Conservation (phyloP, 441 rosid species). For the Brassica hybrid region DNA sequence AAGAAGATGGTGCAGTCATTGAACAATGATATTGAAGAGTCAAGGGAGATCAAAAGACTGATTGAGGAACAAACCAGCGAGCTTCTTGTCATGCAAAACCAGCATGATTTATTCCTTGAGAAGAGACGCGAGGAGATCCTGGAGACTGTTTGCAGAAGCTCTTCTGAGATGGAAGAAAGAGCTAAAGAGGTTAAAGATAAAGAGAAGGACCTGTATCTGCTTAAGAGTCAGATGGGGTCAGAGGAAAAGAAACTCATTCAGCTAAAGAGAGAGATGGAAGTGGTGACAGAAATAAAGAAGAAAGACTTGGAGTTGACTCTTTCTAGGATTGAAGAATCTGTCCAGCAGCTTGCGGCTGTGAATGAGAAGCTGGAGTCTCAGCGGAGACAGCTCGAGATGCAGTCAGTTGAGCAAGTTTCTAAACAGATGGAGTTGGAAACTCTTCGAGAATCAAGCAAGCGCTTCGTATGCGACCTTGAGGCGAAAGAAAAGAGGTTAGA, state of each 20-base stretch:
- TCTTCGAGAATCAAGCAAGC: neutral
- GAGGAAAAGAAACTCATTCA: constrained; percentile 1
- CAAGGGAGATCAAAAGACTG: constrained; percentile 3
- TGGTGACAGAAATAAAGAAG: neutral
- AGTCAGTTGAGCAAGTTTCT: neutral
- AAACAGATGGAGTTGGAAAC: neutral
- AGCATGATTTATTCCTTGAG: neutral
- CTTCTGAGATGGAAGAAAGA: constrained; percentile 26
- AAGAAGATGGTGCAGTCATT: neutral
- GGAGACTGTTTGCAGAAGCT: no score
- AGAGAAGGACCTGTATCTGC: constrained; percentile 18
- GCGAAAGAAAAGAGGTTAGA: neutral
- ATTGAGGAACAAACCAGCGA: constrained; percentile 16
- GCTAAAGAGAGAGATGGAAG: neutral
- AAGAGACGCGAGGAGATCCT: no score
- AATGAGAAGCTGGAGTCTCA: neutral
- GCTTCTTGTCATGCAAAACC: neutral
- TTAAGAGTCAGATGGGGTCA: constrained; percentile 14
- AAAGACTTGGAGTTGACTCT: neutral
- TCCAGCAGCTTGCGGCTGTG: neutral
- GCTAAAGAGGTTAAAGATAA: constrained; percentile 7
- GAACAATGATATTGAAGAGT: constrained; percentile 5
- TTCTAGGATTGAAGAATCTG: neutral
- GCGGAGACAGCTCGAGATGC: neutral
- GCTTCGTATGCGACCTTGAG: neutral